phyloP scores from a whole-genome alignment of 768 basidiomycete species.

The Kwoniella dejecticola region DNA sequence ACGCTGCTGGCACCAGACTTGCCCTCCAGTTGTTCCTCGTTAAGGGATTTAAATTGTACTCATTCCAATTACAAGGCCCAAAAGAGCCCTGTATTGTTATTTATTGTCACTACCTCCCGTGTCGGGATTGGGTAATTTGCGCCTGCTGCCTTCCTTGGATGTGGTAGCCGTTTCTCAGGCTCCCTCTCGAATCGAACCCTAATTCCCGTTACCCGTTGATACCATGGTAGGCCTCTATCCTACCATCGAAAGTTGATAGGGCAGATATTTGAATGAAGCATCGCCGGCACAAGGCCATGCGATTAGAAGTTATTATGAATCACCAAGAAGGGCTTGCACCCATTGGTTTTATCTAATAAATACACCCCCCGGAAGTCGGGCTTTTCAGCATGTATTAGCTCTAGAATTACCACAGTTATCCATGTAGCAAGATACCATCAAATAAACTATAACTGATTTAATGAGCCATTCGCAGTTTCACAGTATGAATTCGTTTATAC shows the following conservation, averaged over 20 bases:
- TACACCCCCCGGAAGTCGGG: conserved; percentile 71
- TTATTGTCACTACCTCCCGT: conserved; percentile 59
- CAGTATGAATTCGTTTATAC: conserved; percentile 72
- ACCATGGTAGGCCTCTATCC: conserved; percentile 75
- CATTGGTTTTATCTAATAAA: conserved; percentile 69
- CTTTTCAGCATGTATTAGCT: conserved; percentile 73
- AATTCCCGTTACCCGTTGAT: conserved; percentile 73
- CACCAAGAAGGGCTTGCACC: conserved; percentile 60
- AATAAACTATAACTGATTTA: conserved; percentile 82
- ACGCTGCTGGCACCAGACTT: conserved; percentile 59
- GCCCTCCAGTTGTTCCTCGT: conserved; percentile 61
- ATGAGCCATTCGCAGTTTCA: conserved; percentile 81
- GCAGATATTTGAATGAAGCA: conserved; percentile 71
- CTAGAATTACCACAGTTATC: conserved; percentile 79
- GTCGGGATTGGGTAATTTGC: conserved; percentile 37
- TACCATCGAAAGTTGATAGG: conserved; percentile 77
- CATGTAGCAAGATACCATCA: conserved; percentile 74
- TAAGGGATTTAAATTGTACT: conserved; percentile 61
- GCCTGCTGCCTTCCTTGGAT: no score
- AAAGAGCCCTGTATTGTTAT: conserved; percentile 59
- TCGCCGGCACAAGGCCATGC: conserved; percentile 72
- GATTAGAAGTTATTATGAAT: conserved; percentile 77
- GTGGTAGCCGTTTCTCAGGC: no score
- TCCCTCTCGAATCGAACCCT: no score
- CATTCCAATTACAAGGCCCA: conserved; percentile 60